Conservation (phyloP, 2,329 filamentous ascomycete genomes). For the Pseudohalonectria lignicola region DNA sequence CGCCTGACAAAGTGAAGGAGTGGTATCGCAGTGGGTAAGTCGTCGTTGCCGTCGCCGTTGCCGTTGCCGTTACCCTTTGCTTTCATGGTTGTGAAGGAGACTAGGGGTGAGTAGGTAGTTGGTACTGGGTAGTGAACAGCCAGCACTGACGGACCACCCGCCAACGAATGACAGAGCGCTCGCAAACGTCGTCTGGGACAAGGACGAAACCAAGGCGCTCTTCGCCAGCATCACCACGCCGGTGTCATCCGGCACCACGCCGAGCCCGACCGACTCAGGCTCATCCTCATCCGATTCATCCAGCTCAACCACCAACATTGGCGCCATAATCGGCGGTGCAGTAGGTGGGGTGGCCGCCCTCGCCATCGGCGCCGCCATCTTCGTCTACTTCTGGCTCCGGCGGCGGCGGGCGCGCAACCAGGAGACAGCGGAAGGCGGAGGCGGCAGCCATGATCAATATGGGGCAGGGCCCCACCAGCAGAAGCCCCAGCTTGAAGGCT, state of each 20-base stretch:
- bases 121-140: too few species aligned
- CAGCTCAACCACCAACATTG: neutral
- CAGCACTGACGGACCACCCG: too few species aligned
- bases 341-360: neutral
- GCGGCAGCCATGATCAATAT: too few species aligned
- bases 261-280: neutral
- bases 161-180: neutral
- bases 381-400: neutral
- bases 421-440: neutral
- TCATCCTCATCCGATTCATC: neutral
- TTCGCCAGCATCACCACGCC: slow-evolving; percentile 6
- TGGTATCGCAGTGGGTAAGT: slow-evolving; percentile 19
- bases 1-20: slow-evolving; percentile 12
- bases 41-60: slow-evolving; percentile 8
- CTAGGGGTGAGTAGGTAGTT: too few species aligned
- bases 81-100: too few species aligned
- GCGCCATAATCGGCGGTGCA: neutral
- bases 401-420: neutral
- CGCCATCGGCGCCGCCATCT: neutral
- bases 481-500: too few species aligned
- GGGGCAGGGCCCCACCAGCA: too few species aligned
- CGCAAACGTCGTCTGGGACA: slow-evolving; percentile 14
- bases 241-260: neutral
- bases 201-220: slow-evolving; percentile 11
- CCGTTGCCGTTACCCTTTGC: neutral